Evolutionary conservation across 495 filamentous ascomycete species (phyloP).

Genomic region (Neurospora sp.): DNA sequence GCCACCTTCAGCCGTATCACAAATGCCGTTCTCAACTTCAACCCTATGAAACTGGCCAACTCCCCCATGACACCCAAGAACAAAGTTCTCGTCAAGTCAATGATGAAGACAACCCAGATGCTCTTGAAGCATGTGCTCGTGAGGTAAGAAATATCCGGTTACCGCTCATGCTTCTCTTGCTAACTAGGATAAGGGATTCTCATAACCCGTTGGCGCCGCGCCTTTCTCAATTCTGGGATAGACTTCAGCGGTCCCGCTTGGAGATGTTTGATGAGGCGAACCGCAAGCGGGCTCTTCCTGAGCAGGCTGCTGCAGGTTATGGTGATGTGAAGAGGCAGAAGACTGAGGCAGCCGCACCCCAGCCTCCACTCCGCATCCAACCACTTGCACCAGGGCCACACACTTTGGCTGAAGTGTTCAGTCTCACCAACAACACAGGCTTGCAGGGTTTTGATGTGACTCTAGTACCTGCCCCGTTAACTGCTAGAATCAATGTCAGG

Average conservation of each 20-base stretch:
- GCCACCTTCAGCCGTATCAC: slow-evolving; percentile 77
- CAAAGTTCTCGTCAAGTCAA: slow-evolving; percentile 76
- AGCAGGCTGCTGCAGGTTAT: slow-evolving; percentile 52
- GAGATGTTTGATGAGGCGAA: slow-evolving; percentile 69
- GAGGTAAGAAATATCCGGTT: slow-evolving; percentile 39
- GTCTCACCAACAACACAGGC: slow-evolving; percentile 61
- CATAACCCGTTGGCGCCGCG: slow-evolving; percentile 54
- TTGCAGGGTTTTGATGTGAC: slow-evolving; percentile 75
- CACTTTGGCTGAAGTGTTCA: slow-evolving; percentile 72
- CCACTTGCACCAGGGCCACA: slow-evolving; percentile 63
- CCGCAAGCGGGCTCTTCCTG: slow-evolving; percentile 63
- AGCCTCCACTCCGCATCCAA: slow-evolving; percentile 43
- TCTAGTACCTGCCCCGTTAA: slow-evolving; percentile 59
- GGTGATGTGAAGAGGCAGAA: slow-evolving; percentile 33
- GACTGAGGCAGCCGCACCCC: slow-evolving; percentile 20
- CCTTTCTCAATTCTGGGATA: slow-evolving; percentile 75
- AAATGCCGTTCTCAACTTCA: slow-evolving; percentile 78
- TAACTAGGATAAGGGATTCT: slow-evolving; percentile 48
- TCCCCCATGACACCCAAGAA: slow-evolving; percentile 66
- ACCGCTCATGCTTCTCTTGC: not conserved
- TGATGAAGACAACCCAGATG: slow-evolving; percentile 83
- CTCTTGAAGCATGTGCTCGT: slow-evolving; percentile 71
- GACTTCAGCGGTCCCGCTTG: slow-evolving; percentile 58
- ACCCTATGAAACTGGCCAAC: slow-evolving; percentile 69
- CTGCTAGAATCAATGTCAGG: slow-evolving; percentile 65